phyloP scores from a whole-genome alignment of 1,284 basidiomycete species.

The Trametes hirsuta region DNA sequence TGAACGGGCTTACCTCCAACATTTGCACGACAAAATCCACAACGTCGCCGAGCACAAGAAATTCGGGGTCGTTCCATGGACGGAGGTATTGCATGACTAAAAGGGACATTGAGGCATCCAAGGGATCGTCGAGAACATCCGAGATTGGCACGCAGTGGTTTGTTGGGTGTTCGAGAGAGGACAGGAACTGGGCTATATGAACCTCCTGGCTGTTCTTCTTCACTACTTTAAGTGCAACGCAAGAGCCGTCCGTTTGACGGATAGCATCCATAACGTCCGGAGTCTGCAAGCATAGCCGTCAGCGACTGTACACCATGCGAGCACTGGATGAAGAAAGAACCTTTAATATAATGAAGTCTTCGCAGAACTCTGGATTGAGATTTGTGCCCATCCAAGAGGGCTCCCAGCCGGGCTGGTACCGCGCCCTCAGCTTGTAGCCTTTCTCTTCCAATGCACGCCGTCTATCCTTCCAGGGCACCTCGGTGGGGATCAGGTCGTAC shows the following conservation, averaged over 20 bases:
- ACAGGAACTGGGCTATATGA: slow-evolving; percentile 9
- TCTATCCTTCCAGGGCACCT: background rate
- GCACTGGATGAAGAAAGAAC: no score
- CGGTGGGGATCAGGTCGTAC: background rate
- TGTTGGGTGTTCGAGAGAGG: background rate
- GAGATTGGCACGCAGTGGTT: slow-evolving; percentile 24
- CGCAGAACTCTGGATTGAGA: background rate
- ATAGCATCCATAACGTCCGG: slow-evolving; percentile 26
- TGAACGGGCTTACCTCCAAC: slow-evolving; percentile 25
- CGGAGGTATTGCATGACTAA: slow-evolving; percentile 32
- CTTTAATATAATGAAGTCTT: background rate
- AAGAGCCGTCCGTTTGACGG: slow-evolving; percentile 14
- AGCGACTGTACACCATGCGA: no score
- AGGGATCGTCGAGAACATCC: slow-evolving; percentile 20
- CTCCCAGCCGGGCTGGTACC: background rate
- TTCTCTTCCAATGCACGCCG: background rate
- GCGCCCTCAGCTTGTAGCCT: background rate
- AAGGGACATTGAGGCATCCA: background rate
- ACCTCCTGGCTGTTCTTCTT: slow-evolving; percentile 1
- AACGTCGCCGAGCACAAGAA: slow-evolving; percentile 27
- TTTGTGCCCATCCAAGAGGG: background rate
- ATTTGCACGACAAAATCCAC: slow-evolving; percentile 30
- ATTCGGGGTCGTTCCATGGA: slow-evolving; percentile 26
- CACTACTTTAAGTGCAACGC: slow-evolving; percentile 27
- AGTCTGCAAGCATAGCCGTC: background rate